phyloP scores from a whole-genome alignment of 495 filamentous ascomycete genomes.

The Neurospora sp. region DNA sequence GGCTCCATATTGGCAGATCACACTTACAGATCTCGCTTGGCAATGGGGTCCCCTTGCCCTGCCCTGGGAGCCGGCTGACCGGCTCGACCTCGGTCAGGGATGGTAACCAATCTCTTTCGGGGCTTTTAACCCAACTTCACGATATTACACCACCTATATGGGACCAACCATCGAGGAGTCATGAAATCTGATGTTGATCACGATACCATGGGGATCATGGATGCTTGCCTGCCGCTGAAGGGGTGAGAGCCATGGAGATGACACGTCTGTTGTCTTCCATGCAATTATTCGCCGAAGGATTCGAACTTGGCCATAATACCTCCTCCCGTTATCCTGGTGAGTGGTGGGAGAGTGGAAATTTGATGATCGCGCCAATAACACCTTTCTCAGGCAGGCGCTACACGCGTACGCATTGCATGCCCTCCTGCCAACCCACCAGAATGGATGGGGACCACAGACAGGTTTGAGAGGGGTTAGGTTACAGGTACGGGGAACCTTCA shows the following conservation, averaged over 20 bases:
- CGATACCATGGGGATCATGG: not conserved
- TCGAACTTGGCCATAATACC: not conserved
- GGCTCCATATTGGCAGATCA: not conserved
- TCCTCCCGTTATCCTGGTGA: not conserved
- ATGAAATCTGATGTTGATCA: not conserved
- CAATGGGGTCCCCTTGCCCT: not conserved
- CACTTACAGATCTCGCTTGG: not conserved
- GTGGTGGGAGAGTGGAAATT: not conserved
- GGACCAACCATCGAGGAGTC: not conserved
- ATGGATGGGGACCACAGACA: not conserved
- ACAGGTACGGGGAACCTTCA: not conserved
- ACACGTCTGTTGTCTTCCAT: not conserved
- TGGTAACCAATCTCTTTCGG: not conserved
- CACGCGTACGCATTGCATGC: not conserved
- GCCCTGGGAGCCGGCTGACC: not conserved
- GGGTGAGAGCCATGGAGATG: not conserved
- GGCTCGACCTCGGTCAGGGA: not conserved
- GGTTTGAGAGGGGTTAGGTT: not conserved
- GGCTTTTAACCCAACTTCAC: not conserved
- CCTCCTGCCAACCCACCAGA: not conserved
- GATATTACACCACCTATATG: not conserved
- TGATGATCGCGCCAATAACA: too few relatives aligned
- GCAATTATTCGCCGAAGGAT: not conserved
- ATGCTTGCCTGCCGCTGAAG: not conserved
- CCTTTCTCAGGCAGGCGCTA: not conserved